phyloP scores from a whole-genome alignment of 2,329 filamentous ascomycete species.

The Penicillium palitans region DNA sequence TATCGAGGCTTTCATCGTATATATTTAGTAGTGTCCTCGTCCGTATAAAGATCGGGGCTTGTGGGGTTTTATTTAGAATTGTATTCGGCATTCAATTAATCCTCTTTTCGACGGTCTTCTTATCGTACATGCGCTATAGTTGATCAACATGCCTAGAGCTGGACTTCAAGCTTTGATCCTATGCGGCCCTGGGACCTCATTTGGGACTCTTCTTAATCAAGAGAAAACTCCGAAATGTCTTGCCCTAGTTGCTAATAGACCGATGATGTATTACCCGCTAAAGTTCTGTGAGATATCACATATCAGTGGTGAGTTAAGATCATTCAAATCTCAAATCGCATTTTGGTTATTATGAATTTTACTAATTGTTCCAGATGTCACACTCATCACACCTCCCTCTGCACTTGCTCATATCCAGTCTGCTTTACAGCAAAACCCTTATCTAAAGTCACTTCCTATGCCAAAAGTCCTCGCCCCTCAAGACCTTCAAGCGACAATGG shows the following conservation, averaged over 20 bases:
- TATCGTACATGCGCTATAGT: not conserved
- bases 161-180: conserved; percentile 1
- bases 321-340: not conserved
- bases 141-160: not conserved
- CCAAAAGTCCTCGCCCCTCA: not conserved
- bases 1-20: not conserved
- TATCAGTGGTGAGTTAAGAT: not conserved
- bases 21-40: not conserved
- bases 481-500: not conserved
- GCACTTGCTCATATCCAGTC: not conserved
- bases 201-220: not conserved
- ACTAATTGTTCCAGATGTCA: not conserved
- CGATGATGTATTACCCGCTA: conserved; percentile 3
- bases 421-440: not conserved
- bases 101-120: not conserved
- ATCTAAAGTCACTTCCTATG: not conserved
- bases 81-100: not conserved
- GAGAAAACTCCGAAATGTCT: conserved; percentile 1
- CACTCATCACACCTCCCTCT: not conserved
- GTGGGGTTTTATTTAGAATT: not conserved
- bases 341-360: not conserved
- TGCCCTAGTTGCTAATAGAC: conserved; percentile 1
- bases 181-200: conserved; percentile 2
- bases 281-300: not conserved
- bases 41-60: not conserved